phyloP scores from a whole-genome alignment of 495 filamentous ascomycete genomes.

The Rhypophila decipiens region DNA sequence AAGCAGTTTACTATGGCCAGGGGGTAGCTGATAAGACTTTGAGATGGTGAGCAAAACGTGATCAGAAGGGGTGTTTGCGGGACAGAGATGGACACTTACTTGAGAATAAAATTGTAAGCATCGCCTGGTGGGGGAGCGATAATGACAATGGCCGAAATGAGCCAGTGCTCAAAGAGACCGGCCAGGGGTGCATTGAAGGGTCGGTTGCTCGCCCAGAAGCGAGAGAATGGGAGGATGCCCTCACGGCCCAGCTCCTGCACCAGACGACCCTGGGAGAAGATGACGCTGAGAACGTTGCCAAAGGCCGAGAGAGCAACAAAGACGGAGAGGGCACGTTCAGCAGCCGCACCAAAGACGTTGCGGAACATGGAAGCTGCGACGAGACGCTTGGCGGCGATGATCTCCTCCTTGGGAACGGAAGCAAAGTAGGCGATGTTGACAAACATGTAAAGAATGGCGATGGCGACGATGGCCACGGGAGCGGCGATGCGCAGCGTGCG shows the following conservation, averaged over 20 bases:
- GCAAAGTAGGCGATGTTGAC: conserved; percentile 70
- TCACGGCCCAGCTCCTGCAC: conserved; percentile 62
- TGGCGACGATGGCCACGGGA: conserved; percentile 52
- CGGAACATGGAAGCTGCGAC: conserved; percentile 61
- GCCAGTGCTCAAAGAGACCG: conserved; percentile 56
- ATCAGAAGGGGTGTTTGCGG: too few species aligned
- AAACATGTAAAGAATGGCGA: conserved; percentile 60
- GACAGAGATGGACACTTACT: conserved; percentile 39
- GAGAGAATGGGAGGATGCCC: conserved; percentile 55
- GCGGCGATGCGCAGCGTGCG: conserved; percentile 60
- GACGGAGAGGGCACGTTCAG: conserved; percentile 55
- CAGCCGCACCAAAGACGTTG: conserved; percentile 56
- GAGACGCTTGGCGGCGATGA: conserved; percentile 52
- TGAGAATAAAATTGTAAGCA: conserved; percentile 58
- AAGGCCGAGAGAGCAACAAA: conserved; percentile 68
- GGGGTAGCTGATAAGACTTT: conserved; percentile 55
- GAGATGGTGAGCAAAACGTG: too few species aligned
- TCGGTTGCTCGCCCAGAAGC: conserved; percentile 58
- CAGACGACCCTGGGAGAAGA: conserved; percentile 62
- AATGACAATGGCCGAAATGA: conserved; percentile 55
- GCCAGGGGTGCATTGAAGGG: conserved; percentile 57
- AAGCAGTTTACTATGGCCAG: conserved; percentile 55
- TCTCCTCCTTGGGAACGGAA: conserved; percentile 57
- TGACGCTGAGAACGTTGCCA: conserved; percentile 64
- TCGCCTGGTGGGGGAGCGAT: conserved; percentile 58